Evolutionary conservation across 1,284 basidiomycete genomes (phyloP).

Genomic region (Marasmius sp.): DNA sequence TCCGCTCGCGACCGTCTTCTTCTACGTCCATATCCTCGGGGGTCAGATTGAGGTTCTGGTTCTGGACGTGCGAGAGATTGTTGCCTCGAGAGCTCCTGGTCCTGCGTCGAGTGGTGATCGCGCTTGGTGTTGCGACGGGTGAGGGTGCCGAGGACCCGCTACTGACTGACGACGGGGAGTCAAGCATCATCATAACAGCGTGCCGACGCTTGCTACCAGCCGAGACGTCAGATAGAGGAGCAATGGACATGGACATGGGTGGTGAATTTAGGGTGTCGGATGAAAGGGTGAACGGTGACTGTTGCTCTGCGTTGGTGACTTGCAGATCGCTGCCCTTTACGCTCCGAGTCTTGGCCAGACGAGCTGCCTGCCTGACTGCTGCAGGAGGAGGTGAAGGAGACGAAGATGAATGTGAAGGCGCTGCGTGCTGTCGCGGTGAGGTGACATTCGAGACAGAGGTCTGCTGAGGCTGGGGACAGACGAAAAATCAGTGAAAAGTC

Average conservation of each 20-base stretch:
- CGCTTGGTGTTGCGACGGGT: slow-evolving; percentile 22
- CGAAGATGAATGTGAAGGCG: background rate
- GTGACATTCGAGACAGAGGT: background rate
- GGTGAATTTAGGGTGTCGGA: slow-evolving; percentile 21
- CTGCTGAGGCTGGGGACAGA: background rate
- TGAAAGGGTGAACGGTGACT: slow-evolving; percentile 18
- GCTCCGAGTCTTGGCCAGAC: slow-evolving; percentile 4
- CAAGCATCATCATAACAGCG: slow-evolving; percentile 65
- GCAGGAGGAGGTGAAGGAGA: background rate
- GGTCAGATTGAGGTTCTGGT: slow-evolving; percentile 32
- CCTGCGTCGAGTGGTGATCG: slow-evolving; percentile 35
- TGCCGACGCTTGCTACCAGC: slow-evolving; percentile 51
- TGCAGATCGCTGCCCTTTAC: slow-evolving; percentile 10
- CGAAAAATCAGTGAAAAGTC: background rate
- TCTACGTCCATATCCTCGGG: slow-evolving; percentile 59
- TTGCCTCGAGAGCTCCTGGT: slow-evolving; percentile 41
- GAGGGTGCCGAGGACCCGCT: slow-evolving; percentile 20
- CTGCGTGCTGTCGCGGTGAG: background rate
- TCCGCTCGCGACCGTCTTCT: slow-evolving; percentile 58
- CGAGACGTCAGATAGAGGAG: slow-evolving; percentile 23
- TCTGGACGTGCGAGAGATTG: slow-evolving; percentile 26
- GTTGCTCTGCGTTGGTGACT: slow-evolving; percentile 15
- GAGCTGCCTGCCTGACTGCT: slow-evolving; percentile 13
- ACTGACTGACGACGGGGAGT: slow-evolving; percentile 29
- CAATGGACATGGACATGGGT: slow-evolving; percentile 35